These are phyloP conservation scores for Tuber borchii DNA, from an alignment of 495 filamentous ascomycete species.

Conservation along the genomic window DNA sequence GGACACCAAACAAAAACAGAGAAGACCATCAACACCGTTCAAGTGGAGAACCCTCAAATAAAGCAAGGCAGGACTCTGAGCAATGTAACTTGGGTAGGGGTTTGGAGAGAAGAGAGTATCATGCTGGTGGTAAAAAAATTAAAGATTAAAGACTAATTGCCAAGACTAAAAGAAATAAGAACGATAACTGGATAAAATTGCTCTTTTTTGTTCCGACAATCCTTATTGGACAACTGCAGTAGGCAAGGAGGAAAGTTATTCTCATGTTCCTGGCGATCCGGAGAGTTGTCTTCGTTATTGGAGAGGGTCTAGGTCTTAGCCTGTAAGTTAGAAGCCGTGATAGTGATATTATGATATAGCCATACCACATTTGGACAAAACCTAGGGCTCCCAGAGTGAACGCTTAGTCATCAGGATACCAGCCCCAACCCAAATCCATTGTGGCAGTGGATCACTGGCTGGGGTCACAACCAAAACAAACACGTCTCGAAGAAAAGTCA, in stretches of 20 bases:
- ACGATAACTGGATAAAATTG: neutral
- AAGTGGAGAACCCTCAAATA: neutral
- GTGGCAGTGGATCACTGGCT: no score
- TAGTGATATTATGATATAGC: no score
- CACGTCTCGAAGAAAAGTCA: neutral
- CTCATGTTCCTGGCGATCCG: neutral
- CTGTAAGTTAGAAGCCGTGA: neutral
- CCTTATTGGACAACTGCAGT: neutral
- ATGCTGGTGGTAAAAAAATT: neutral
- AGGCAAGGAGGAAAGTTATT: neutral
- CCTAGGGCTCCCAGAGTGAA: no score
- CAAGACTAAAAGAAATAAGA: neutral
- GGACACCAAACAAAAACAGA: neutral
- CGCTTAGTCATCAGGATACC: neutral
- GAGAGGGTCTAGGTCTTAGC: neutral
- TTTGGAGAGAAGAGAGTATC: neutral
- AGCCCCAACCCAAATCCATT: neutral
- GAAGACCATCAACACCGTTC: neutral
- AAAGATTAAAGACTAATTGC: neutral
- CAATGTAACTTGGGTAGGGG: neutral
- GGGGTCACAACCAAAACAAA: constrained; percentile 2
- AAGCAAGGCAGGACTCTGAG: neutral
- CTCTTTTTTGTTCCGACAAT: neutral
- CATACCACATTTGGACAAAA: no score
- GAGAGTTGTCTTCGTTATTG: neutral